phyloP scores from a whole-genome alignment of 2,329 filamentous ascomycete genomes.

The Emergomyces africanus region DNA sequence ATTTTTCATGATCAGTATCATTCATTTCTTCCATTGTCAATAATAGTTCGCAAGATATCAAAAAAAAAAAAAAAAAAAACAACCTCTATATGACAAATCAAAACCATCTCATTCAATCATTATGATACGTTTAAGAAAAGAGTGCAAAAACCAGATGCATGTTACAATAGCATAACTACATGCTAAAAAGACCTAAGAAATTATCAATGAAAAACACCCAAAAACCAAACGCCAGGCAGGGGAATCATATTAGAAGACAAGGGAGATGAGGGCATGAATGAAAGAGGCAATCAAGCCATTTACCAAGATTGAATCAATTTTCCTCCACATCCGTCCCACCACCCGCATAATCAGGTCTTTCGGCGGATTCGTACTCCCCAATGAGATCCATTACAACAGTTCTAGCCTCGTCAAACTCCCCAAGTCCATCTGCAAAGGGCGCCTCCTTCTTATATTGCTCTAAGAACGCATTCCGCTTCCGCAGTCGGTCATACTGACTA shows the following conservation, averaged over 20 bases:
- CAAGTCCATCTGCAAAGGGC: conserved; percentile 79
- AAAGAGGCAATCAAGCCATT: neutral
- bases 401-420: conserved; percentile 89
- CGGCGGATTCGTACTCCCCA: conserved; percentile 89
- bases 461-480: conserved; percentile 93
- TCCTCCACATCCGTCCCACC: conserved; percentile 9
- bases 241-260: neutral
- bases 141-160: neutral
- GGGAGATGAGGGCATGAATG: too few species aligned
- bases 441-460: conserved; percentile 94
- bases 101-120: neutral
- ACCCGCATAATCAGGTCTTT: conserved; percentile 79
- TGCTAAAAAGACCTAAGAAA: neutral
- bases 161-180: neutral
- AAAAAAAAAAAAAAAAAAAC: too few species aligned
- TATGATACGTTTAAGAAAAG: neutral
- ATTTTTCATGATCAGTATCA: too few species aligned
- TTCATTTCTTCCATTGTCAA: too few species aligned
- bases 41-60: neutral
- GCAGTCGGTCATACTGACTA: conserved; percentile 80
- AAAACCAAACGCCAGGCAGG: neutral
- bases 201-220: neutral
- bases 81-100: neutral
- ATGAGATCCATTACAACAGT: conserved; percentile 87
- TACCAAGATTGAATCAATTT: neutral